Evolutionary conservation across 2,329 filamentous ascomycete genomes (phyloP), one percentile per base, ranked within the genome.

Genomic region (Aureobasidium mangrovei): DNA sequence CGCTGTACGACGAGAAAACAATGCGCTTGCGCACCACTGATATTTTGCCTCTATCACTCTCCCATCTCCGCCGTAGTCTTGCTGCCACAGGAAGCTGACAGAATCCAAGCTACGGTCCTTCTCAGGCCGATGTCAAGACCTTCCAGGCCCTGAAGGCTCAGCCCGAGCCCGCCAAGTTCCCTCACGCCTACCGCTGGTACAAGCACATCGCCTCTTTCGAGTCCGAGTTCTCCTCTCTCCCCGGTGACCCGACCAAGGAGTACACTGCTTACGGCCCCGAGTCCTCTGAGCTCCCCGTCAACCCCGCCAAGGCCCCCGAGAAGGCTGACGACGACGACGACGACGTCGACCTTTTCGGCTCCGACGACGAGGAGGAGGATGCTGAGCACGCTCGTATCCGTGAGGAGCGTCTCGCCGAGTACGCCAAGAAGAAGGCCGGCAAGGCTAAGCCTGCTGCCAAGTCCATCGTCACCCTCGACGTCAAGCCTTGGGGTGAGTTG

Each of bases 401-500:
- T 69, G 89, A 94, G 73, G 86, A 90, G 79, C 86, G 90, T 71
- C 80, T 98, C 63, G 90, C 83, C 59, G 91, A 91, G 73, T 96
- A 96, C 84, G 85, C 82, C 73, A 87, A 89, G 80, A 97, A 97
- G 88, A 96, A 96, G 86, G 89, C 86, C 64, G 81, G 80, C 73
- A 95, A 95, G 83, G 77, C 79, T 62, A 96, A 97, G 88, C 80
- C 83, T 64, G 84, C 85, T 60, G 93, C 93, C 72, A 98, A 98
- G 83, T 97, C 91, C 58, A 79, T 97, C 60, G 90, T 97, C 68
- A 97, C 90, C 62, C 67, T 98, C 63, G 91, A 97, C 67, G 87
- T 98, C 63, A 98, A 98, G 84, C 93, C 93, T 68, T 97, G 93
- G 91, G 93, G 91, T 95, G 86, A 64, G 87, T 79, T 58, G 59